Evolutionary conservation across 1,139 yeast genomes (phyloP).

Genomic region (Kodamaea derodonti): DNA sequence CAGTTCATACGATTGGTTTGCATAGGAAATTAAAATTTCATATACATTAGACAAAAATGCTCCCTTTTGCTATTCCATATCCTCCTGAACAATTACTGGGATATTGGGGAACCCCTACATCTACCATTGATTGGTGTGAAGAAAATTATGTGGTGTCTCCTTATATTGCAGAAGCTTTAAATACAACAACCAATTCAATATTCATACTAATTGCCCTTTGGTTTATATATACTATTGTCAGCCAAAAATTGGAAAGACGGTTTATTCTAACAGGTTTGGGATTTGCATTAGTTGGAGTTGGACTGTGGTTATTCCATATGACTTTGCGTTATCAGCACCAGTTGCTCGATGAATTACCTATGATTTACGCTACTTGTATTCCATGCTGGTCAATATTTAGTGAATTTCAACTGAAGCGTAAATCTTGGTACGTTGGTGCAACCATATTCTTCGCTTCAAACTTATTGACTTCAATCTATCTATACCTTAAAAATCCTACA

Average conservation of each 20-base stretch:
- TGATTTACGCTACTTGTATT: constrained; percentile 95
- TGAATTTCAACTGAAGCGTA: constrained; percentile 44
- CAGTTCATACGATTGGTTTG: too few species aligned
- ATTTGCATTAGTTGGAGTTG: constrained; percentile 83
- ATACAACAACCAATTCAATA: constrained; percentile 71
- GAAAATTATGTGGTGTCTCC: constrained; percentile 86
- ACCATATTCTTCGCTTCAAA: constrained; percentile 56
- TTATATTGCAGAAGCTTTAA: constrained; percentile 84
- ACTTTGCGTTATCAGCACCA: constrained; percentile 86
- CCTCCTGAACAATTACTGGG: constrained; percentile 43
- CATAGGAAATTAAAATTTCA: too few species aligned
- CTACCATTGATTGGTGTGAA: constrained; percentile 96
- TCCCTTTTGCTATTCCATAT: constrained; percentile 46
- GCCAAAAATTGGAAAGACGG: constrained; percentile 61
- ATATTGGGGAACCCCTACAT: constrained; percentile 48
- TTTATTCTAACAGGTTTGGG: constrained; percentile 73
- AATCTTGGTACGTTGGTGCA: constrained; percentile 46
- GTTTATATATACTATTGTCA: constrained; percentile 59
- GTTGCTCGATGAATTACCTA: constrained; percentile 89
- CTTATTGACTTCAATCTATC: constrained; percentile 58
- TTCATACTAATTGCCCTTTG: constrained; percentile 65
- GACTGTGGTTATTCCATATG: constrained; percentile 96
- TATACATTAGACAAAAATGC: too few species aligned
- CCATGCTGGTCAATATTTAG: constrained; percentile 90
- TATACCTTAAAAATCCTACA: constrained; percentile 71